These are phyloP conservation scores for Ophiostoma ulmi DNA, from an alignment of 2,329 filamentous ascomycete species.

Conservation along the genomic window DNA sequence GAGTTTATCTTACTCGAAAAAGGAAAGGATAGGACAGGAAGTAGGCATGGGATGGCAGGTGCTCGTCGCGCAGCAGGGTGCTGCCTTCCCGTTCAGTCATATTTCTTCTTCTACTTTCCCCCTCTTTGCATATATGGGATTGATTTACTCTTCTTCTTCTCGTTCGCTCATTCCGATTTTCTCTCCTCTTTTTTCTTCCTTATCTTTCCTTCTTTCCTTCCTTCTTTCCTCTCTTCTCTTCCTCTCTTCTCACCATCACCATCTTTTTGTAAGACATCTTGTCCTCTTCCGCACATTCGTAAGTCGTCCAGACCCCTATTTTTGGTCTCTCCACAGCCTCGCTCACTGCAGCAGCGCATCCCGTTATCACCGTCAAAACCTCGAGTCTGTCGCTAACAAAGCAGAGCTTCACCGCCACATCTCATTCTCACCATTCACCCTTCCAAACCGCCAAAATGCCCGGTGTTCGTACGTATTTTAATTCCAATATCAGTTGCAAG, in stretches of 20 bases:
- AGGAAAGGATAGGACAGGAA: slow-evolving; percentile 6
- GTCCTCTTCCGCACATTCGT: slow-evolving; percentile 9
- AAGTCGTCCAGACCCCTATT: slow-evolving; percentile 10
- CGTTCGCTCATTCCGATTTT: slow-evolving; percentile 8
- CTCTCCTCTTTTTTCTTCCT: slow-evolving; percentile 1
- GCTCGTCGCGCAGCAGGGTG: slow-evolving; percentile 13
- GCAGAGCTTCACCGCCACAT: background rate
- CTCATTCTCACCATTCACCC: background rate
- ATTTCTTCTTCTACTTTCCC: slow-evolving; percentile 20
- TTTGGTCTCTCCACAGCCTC: background rate
- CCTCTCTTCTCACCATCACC: slow-evolving; percentile 3
- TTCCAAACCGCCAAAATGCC: slow-evolving; percentile 41
- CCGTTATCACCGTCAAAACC: background rate
- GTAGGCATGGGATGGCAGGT: background rate
- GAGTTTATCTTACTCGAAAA: background rate
- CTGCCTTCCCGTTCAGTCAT: slow-evolving; percentile 12
- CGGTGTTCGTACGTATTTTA: slow-evolving; percentile 46
- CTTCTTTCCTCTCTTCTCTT: background rate
- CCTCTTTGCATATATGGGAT: slow-evolving; percentile 15
- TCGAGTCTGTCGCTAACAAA: slow-evolving; percentile 10
- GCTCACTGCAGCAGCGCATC: slow-evolving; percentile 2
- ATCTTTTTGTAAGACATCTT: background rate
- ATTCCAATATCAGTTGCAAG: background rate
- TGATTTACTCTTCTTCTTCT: slow-evolving; percentile 8
- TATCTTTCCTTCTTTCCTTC: background rate